phyloP scores from a whole-genome alignment of 306 rosid genomes.

The Delonix regia region DNA sequence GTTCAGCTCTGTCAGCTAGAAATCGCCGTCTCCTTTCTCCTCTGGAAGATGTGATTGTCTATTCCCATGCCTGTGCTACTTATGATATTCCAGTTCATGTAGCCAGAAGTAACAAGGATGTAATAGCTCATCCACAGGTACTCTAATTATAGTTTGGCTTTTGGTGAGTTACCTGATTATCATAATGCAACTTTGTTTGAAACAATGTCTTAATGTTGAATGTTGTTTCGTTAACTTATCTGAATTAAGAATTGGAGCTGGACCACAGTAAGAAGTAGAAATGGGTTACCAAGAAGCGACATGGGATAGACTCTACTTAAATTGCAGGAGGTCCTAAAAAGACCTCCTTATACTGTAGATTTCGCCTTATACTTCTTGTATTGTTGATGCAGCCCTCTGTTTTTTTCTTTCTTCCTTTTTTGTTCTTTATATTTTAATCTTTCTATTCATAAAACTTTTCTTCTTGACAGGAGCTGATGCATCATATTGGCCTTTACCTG shows the following conservation, averaged over 20 bases:
- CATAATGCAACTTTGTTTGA: neutral
- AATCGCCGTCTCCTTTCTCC: conserved; percentile 72
- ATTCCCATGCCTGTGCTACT: conserved; percentile 84
- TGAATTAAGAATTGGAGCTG: neutral
- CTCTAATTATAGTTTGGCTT: conserved; percentile 20
- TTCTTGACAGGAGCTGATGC: conserved; percentile 70
- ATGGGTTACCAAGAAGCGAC: neutral
- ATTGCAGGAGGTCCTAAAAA: no score
- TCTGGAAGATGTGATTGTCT: conserved; percentile 79
- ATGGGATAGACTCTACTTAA: neutral
- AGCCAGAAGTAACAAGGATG: conserved; percentile 62
- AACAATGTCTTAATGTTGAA: neutral
- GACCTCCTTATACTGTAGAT: neutral
- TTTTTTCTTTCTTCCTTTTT: no score
- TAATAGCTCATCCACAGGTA: conserved; percentile 90
- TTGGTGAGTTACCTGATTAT: neutral
- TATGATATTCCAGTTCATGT: conserved; percentile 71
- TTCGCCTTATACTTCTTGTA: neutral
- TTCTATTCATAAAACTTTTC: neutral
- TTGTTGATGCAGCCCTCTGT: neutral
- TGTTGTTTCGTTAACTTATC: neutral
- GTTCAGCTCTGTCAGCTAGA: conserved; percentile 70
- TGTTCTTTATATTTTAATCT: neutral
- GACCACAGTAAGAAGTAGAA: neutral
- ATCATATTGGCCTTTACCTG: conserved; percentile 85